Percentiles rank a stretch among this genome's conserved stretches.
These are phyloP conservation scores for Acacia concinna DNA, from an alignment of 331 rosid species.

Conservation along the genomic window DNA sequence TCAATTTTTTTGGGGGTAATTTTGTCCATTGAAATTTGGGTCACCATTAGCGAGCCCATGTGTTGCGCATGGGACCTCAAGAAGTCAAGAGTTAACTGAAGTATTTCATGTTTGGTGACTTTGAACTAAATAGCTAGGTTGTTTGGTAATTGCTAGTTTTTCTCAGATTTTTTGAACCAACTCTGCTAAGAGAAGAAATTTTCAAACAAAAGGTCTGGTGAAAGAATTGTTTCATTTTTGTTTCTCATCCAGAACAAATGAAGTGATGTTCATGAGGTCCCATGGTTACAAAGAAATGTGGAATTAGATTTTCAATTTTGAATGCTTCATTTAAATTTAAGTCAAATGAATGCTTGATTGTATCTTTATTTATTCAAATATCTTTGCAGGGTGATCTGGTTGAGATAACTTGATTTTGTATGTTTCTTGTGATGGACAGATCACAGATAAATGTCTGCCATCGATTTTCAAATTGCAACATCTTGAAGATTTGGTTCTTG, in stretches of 20 bases:
- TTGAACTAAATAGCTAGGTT: not conserved
- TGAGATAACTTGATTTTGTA: conserved; percentile 17
- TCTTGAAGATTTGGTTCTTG: conserved; percentile 86
- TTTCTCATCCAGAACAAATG: not conserved
- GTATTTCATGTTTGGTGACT: not conserved
- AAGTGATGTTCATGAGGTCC: not conserved
- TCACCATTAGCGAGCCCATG: not conserved
- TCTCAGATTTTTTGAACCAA: not conserved
- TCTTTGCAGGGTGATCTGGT: conserved; percentile 13
- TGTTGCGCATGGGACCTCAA: not conserved
- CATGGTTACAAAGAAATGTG: not conserved
- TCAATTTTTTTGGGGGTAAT: not conserved
- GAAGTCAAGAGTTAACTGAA: not conserved
- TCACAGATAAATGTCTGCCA: conserved; percentile 76
- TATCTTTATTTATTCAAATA: not conserved
- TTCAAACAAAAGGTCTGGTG: not conserved
- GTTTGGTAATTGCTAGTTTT: conserved; percentile 9
- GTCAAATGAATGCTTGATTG: conserved; percentile 19
- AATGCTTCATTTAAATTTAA: conserved; percentile 3
- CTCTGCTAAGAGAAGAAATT: not conserved
- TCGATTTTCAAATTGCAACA: conserved; percentile 67
- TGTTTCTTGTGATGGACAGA: conserved; percentile 52
- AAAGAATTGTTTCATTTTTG: conserved; percentile 4
- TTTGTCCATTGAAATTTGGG: not conserved
- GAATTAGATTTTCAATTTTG: not conserved